These are phyloP conservation scores for Aspergillus melleus DNA, from an alignment of 2,329 filamentous ascomycete genomes.

Conservation along the genomic window DNA sequence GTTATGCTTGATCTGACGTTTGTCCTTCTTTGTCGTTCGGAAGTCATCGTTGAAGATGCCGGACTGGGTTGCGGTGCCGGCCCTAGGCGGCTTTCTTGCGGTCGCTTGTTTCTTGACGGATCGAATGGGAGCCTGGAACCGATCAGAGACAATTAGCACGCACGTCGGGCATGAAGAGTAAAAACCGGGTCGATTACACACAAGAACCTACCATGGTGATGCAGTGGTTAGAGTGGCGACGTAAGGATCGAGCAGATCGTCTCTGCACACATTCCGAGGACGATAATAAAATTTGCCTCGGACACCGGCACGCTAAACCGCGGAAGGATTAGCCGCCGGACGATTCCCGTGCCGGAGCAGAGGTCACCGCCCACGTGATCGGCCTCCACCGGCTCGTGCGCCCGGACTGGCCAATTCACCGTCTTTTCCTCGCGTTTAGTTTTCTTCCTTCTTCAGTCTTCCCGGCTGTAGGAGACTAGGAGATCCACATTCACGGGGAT, in stretches of 20 bases:
- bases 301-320: slow-evolving; percentile 6
- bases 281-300: slow-evolving; percentile 9
- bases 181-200: background rate
- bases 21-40: slow-evolving; percentile 75
- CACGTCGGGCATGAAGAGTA: background rate
- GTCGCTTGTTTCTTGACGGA: slow-evolving; percentile 19
- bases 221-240: background rate
- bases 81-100: slow-evolving; percentile 16
- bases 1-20: slow-evolving; percentile 77
- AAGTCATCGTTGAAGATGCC: slow-evolving; percentile 50
- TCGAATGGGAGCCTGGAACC: slow-evolving; percentile 29
- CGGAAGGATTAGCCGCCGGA: slow-evolving; percentile 7
- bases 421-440: background rate
- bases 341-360: background rate
- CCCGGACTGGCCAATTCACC: background rate
- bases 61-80: slow-evolving; percentile 20
- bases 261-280: slow-evolving; percentile 2
- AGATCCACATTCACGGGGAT: slow-evolving; percentile 24
- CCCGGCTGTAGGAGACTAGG: background rate
- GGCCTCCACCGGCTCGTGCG: background rate
- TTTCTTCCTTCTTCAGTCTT: background rate
- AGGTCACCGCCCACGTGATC: slow-evolving; percentile 19
- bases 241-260: slow-evolving; percentile 3
- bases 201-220: slow-evolving; percentile 4
- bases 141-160: background rate